These are phyloP conservation scores for Silybum marianum DNA, from an alignment of 129 eudicot genomes.

Conservation along the genomic window DNA sequence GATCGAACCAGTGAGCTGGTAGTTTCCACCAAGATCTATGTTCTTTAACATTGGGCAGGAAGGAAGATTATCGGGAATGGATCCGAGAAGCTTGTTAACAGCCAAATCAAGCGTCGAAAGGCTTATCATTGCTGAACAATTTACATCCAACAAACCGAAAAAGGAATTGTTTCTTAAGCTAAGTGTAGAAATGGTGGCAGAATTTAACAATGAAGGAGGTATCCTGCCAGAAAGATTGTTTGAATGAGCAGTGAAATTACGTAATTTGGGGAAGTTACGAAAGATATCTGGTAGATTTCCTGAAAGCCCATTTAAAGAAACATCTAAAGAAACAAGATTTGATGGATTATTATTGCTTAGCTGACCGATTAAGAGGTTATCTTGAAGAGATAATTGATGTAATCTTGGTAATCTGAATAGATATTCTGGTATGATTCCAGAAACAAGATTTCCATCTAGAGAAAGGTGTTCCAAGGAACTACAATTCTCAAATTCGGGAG, in stretches of 20 bases:
- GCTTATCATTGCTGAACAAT: slow-evolving; percentile 61
- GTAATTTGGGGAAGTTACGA: slow-evolving; percentile 36
- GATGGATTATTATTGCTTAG: slow-evolving; percentile 47
- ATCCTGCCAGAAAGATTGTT: slow-evolving; percentile 53
- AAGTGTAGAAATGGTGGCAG: slow-evolving; percentile 45
- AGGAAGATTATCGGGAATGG: slow-evolving; percentile 61
- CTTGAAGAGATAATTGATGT: slow-evolving; percentile 46
- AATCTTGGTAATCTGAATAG: slow-evolving; percentile 45
- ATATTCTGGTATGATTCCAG: slow-evolving; percentile 57
- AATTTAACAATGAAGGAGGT: slow-evolving; percentile 59
- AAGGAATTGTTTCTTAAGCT: slow-evolving; percentile 64
- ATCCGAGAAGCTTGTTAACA: slow-evolving; percentile 50
- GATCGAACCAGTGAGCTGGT: slow-evolving; percentile 49
- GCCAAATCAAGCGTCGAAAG: slow-evolving; percentile 62
- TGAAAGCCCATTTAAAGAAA: slow-evolving; percentile 54
- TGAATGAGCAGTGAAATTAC: slow-evolving; percentile 59
- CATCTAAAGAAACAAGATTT: slow-evolving; percentile 57
- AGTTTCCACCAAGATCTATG: slow-evolving; percentile 58
- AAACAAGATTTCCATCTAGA: slow-evolving; percentile 46
- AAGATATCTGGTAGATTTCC: slow-evolving; percentile 68
- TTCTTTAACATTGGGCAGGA: slow-evolving; percentile 40
- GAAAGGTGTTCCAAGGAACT: slow-evolving; percentile 48
- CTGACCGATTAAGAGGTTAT: slow-evolving; percentile 52
- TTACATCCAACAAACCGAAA: slow-evolving; percentile 44
- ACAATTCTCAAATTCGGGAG: slow-evolving; percentile 51